Conservation (phyloP, 257 asterid species). For the Salvia splendens region DNA sequence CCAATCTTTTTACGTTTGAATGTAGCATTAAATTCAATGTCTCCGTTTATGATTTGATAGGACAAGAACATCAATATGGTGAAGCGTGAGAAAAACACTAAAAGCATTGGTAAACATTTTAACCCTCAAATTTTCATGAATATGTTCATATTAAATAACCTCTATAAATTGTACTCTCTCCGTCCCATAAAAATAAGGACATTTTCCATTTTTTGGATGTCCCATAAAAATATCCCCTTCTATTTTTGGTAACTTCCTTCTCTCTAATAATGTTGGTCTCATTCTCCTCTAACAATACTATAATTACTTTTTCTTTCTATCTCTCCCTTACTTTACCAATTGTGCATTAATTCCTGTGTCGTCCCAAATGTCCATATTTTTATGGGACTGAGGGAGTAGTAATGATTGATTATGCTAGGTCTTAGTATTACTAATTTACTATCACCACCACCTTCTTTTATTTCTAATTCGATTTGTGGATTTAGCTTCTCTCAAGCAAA, state of each 20-base stretch:
- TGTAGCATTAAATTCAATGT: conserved; percentile 13
- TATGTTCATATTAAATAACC: conserved; percentile 7
- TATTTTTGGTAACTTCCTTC: no score
- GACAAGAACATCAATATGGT: conserved; percentile 61
- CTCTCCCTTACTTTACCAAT: no score
- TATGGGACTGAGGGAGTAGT: no score
- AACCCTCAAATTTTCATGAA: conserved; percentile 16
- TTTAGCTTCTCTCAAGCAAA: conserved; percentile 86
- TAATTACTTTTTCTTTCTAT: no score
- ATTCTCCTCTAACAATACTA: no score
- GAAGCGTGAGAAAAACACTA: conserved; percentile 85
- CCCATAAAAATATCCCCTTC: no score
- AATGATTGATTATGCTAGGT: background rate
- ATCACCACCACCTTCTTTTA: background rate
- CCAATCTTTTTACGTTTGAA: conserved; percentile 7
- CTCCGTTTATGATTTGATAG: conserved; percentile 43
- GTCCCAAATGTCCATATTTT: no score
- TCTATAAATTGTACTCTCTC: background rate
- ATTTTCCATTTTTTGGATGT: no score
- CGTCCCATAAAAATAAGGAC: no score
- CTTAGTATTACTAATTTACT: conserved; percentile 1
- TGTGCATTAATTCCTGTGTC: no score
- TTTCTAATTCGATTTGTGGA: conserved; percentile 32
- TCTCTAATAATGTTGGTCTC: no score
- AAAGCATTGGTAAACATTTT: conserved; percentile 69